Evolutionary conservation across 1,284 basidiomycete species (phyloP), one percentile per base, ranked within the genome.

Genomic region (Austroboletus rostrupii): DNA sequence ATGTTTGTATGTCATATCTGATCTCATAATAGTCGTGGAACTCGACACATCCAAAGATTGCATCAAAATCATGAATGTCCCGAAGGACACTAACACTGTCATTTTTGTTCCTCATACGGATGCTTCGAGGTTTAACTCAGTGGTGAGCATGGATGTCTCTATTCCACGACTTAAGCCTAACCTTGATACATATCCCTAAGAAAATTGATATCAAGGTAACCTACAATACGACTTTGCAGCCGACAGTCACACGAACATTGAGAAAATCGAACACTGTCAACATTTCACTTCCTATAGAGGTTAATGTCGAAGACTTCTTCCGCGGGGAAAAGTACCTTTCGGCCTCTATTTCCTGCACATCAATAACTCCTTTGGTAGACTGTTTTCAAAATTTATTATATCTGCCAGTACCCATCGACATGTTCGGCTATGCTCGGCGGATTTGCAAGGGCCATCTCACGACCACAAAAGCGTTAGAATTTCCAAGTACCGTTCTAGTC

Each of bases 301-400:
- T 92, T 45, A 92, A 90, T 53, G 90, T 93, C 2, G 85, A 92
- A 64, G 90, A 93, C 64, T 90, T 88, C 66, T 92, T 92, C 70
- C 81, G 90, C 16, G 83, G 82, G 26, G 73, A 78, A 54, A 78
- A 75, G 85, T 85, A 65, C 14, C 11, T 32, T 38, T 13, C 29
- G n/a, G 14, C 33, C 36, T 36, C n/a, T n/a, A 41, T 21, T 38
- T 17, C 23, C 26, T 43, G 40, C 40, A 49, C 46, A 43, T 33
- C 35, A 43, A 47, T 45, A 33, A 48, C 48, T 20, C 37, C 19
- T 51, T 52, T 54, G 36, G 46, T 31, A 92, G 89, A 53, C 66
- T 92, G 6, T 84, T 92, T 59, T 89, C 87, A 5, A 85, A 83
- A 57, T 92, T 92, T 60, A 87, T 87, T 0, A 76, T 92, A 45